Conservation (phyloP, 495 filamentous ascomycete genomes). For the Tuber microsphaerosporum region DNA sequence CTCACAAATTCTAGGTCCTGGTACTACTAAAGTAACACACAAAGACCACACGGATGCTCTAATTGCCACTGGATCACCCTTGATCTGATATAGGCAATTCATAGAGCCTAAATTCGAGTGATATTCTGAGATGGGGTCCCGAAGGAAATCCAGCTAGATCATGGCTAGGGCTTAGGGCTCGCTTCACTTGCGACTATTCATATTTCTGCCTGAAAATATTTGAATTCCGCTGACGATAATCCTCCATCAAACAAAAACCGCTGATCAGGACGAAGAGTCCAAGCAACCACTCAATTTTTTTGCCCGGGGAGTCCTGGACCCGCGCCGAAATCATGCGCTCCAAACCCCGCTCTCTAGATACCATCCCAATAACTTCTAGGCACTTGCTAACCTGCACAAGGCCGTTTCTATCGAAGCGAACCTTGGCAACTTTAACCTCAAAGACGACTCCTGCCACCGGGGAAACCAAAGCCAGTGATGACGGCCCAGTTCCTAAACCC, state of each 20-base stretch:
- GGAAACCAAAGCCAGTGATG: neutral
- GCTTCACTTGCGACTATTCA: neutral
- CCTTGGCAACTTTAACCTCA: constrained; percentile 12
- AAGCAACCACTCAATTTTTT: neutral
- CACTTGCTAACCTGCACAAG: neutral
- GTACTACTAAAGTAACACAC: neutral
- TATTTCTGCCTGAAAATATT: neutral
- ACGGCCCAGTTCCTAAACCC: neutral
- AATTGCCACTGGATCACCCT: neutral
- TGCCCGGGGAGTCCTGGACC: neutral
- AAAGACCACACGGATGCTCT: neutral
- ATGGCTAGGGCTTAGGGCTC: constrained; percentile 1
- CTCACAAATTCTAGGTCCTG: neutral
- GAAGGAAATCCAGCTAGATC: neutral
- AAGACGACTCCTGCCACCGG: neutral
- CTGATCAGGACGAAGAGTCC: neutral
- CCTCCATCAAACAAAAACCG: neutral
- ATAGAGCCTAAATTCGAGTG: neutral
- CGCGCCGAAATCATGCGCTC: neutral
- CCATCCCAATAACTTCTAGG: neutral
- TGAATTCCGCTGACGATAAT: neutral
- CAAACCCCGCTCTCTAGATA: neutral
- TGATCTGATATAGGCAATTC: neutral
- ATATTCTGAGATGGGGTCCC: neutral
- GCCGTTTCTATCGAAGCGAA: constrained; percentile 19